These are phyloP conservation scores for Penicillium waksmanii DNA, from an alignment of 495 filamentous ascomycete genomes.

Conservation along the genomic window DNA sequence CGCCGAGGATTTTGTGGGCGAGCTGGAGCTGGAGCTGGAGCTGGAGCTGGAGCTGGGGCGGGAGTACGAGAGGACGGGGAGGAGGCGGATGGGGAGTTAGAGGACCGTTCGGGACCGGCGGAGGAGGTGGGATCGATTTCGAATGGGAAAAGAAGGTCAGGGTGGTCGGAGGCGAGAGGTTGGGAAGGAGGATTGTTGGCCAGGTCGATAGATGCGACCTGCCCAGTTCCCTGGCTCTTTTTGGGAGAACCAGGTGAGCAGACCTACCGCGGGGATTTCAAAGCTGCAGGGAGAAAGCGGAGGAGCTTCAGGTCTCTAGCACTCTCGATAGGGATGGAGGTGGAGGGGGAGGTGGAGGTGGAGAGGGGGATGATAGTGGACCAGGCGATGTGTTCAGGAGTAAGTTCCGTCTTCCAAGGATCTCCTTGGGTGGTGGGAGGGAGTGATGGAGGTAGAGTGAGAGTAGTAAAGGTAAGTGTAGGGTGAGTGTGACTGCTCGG, in stretches of 20 bases:
- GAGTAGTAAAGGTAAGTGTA: background rate
- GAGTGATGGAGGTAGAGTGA: background rate
- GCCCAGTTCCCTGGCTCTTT: conserved; percentile 54
- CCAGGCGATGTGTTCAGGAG: background rate
- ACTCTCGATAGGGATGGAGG: background rate
- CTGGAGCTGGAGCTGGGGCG: background rate
- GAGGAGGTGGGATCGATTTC: conserved; percentile 28
- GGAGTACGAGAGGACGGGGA: conserved; percentile 6
- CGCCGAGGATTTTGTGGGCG: conserved; percentile 23
- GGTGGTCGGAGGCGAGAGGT: conserved; percentile 64
- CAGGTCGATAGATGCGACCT: conserved; percentile 62
- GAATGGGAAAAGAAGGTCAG: conserved; percentile 48
- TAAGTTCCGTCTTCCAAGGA: too few species aligned
- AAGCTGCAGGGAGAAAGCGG: background rate
- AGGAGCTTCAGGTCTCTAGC: background rate
- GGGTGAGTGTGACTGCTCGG: background rate
- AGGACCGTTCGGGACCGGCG: conserved; percentile 22
- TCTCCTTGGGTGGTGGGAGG: background rate
- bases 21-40: conserved; percentile 5
- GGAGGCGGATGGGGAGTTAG: conserved; percentile 16
- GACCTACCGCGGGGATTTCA: conserved; percentile 29
- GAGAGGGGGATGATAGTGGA: background rate
- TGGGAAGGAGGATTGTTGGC: conserved; percentile 57
- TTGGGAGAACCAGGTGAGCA: conserved; percentile 55
- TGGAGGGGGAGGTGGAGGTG: background rate